Conservation (phyloP, 1,139 yeast genomes). For the Blastobotrys capitulatus region DNA sequence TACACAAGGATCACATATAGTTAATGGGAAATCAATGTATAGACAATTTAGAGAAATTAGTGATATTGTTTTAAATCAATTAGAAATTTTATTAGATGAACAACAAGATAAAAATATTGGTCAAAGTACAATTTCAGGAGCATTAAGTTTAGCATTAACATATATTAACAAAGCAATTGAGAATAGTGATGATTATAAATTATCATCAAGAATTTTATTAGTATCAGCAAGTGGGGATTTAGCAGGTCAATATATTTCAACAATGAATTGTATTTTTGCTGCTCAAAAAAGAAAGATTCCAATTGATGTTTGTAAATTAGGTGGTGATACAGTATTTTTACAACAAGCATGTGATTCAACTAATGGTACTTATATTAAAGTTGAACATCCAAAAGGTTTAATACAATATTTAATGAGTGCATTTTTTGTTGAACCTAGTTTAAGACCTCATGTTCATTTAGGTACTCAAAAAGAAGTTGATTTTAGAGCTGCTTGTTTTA, state of each 20-base stretch:
- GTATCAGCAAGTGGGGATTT: conserved; percentile 74
- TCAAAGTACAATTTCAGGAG: conserved; percentile 64
- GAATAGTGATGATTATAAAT: conserved; percentile 28
- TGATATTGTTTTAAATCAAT: conserved; percentile 61
- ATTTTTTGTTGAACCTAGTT: conserved; percentile 75
- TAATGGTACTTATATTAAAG: conserved; percentile 74
- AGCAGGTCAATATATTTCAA: conserved; percentile 79
- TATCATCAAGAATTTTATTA: conserved; percentile 69
- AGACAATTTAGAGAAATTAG: conserved; percentile 81
- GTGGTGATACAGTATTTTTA: conserved; percentile 70
- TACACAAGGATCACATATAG: conserved; percentile 21
- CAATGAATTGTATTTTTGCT: conserved; percentile 94
- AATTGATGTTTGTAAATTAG: conserved; percentile 84
- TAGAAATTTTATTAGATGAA: conserved; percentile 44
- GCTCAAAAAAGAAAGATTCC: conserved; percentile 85
- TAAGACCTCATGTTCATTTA: conserved; percentile 65
- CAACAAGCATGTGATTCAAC: conserved; percentile 98
- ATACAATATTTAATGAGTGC: conserved; percentile 64
- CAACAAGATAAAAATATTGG: conserved; percentile 12
- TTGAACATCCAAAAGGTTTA: conserved; percentile 70
- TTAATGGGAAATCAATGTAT: conserved; percentile 53
- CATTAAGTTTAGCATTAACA: conserved; percentile 69
- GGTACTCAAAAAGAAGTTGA: conserved; percentile 88
- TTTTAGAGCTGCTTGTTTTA: conserved; percentile 89
- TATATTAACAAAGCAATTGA: conserved; percentile 60